These are phyloP conservation scores for Mortierella polycephala DNA, from an alignment of 371 early-diverging fungal species.

Conservation along the genomic window DNA sequence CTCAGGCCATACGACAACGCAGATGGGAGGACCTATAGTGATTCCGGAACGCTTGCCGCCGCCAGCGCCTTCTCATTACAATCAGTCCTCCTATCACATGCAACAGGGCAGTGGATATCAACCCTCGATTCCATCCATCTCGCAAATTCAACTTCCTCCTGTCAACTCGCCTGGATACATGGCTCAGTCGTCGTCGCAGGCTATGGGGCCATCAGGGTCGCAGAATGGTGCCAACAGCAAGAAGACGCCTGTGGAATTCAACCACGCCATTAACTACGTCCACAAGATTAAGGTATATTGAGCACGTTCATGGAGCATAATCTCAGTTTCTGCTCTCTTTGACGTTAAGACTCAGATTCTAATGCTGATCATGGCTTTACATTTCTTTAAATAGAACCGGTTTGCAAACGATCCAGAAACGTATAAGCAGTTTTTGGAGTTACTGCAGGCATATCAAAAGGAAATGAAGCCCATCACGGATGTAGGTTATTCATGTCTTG, in stretches of 20 bases:
- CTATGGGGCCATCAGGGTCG: constrained; percentile 39
- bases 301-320: too few relatives aligned
- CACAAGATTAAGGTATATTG: constrained; percentile 89
- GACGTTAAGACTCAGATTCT: too few relatives aligned
- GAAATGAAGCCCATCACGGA: constrained; percentile 92
- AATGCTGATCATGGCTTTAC: too few relatives aligned
- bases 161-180: constrained; percentile 51
- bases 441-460: constrained; percentile 93
- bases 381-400: constrained; percentile 67
- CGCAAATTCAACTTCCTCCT: constrained; percentile 55
- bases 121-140: constrained; percentile 49
- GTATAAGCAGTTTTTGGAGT: constrained; percentile 94
- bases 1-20: constrained; percentile 74
- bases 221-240: constrained; percentile 48
- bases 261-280: constrained; percentile 95
- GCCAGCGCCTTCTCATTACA: constrained; percentile 48
- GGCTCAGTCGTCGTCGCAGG: constrained; percentile 42
- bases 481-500: constrained; percentile 49
- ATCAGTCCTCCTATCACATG: constrained; percentile 48
- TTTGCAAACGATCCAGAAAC: constrained; percentile 89
- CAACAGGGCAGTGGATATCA: constrained; percentile 47
- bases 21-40: constrained; percentile 58
- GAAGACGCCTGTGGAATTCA: constrained; percentile 84
- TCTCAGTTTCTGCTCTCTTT: too few relatives aligned
- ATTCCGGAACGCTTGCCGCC: constrained; percentile 53